Evolutionary conservation across 2,329 filamentous ascomycete species (phyloP).

Genomic region (Colletotrichum sublineola): DNA sequence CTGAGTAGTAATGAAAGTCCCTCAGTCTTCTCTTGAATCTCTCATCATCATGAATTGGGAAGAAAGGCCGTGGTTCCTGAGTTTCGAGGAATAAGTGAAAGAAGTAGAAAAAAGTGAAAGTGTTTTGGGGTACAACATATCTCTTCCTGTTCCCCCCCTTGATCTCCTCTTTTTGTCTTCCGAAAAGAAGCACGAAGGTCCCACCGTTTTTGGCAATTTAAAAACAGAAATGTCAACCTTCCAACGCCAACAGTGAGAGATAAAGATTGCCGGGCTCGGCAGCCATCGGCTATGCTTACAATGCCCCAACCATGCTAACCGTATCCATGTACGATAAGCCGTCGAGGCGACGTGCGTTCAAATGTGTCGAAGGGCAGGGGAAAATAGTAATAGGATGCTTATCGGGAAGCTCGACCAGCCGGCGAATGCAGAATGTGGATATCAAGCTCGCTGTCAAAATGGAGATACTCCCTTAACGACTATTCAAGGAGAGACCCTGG

Average conservation of each 20-base stretch:
- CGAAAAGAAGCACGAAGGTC: conserved; percentile 40
- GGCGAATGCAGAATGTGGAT: background rate
- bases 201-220: conserved; percentile 39
- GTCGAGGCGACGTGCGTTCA: conserved; percentile 14
- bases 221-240: conserved; percentile 16
- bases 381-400: conserved; percentile 10
- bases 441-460: background rate
- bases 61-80: conserved; percentile 42
- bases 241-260: conserved; percentile 36
- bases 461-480: conserved; percentile 56
- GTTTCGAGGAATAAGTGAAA: conserved; percentile 46
- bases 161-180: conserved; percentile 36
- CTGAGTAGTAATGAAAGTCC: conserved; percentile 42
- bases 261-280: conserved; percentile 13
- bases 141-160: conserved; percentile 28
- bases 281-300: conserved; percentile 34
- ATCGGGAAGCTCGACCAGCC: background rate
- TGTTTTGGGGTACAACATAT: conserved; percentile 31
- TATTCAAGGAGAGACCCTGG: conserved; percentile 80
- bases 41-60: conserved; percentile 38
- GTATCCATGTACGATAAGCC: conserved; percentile 22
- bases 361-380: conserved; percentile 12
- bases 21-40: conserved; percentile 42
- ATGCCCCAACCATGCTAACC: conserved; percentile 25
- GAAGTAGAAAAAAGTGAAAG: conserved; percentile 31